A percentile compares a stretch with the other conserved stretches of the same genome.
These are phyloP conservation scores for Lactarius vividus DNA, from an alignment of 768 basidiomycete species.

Conservation along the genomic window DNA sequence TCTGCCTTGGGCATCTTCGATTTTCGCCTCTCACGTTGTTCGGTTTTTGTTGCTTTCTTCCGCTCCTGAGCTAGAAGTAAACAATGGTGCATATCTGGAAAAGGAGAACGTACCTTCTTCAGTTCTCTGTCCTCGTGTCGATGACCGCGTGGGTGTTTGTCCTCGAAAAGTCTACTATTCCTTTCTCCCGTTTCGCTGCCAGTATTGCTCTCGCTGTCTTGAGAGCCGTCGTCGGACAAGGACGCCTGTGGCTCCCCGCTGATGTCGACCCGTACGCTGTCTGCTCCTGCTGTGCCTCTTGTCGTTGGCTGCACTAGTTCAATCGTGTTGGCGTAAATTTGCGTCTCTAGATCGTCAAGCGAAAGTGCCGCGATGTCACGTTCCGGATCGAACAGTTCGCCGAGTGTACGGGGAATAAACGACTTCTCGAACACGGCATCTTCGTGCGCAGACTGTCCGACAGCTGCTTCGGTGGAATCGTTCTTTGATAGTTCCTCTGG, in stretches of 20 bases:
- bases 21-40: slow-evolving; percentile 84
- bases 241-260: slow-evolving; percentile 31
- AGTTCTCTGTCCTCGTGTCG: slow-evolving; percentile 88
- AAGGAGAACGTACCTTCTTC: slow-evolving; percentile 63
- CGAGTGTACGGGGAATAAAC: slow-evolving; percentile 89
- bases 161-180: slow-evolving; percentile 39
- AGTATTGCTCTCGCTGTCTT: slow-evolving; percentile 36
- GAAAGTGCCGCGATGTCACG: slow-evolving; percentile 78
- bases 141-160: slow-evolving; percentile 76
- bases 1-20: slow-evolving; percentile 94
- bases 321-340: slow-evolving; percentile 88
- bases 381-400: slow-evolving; percentile 94
- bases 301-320: slow-evolving; percentile 57
- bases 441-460: slow-evolving; percentile 52
- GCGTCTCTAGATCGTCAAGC: slow-evolving; percentile 62
- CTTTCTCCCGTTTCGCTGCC: slow-evolving; percentile 39
- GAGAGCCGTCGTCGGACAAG: slow-evolving; percentile 16
- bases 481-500: slow-evolving; percentile 22
- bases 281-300: slow-evolving; percentile 25
- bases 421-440: slow-evolving; percentile 87
- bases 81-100: slow-evolving; percentile 1
- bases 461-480: slow-evolving; percentile 22
- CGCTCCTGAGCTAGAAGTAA: slow-evolving; percentile 61
- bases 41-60: slow-evolving; percentile 85
- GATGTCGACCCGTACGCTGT: slow-evolving; percentile 20